A percentile compares a stretch with the other conserved stretches of the same genome.
phyloP scores from a whole-genome alignment of 1,284 basidiomycete species.

The Schizophyllum amplum region DNA sequence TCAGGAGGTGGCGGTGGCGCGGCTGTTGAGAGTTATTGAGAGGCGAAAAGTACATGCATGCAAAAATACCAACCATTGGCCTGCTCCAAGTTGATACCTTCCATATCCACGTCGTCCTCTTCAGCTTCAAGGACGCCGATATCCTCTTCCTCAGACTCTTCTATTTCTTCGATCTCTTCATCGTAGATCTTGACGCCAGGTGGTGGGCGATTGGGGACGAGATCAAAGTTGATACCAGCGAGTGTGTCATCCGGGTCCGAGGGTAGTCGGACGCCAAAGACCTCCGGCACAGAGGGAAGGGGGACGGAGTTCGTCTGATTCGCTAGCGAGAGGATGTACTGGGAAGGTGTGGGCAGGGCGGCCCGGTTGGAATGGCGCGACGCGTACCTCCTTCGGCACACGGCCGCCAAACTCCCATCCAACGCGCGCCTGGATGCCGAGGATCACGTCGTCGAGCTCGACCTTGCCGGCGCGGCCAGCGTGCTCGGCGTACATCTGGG shows the following conservation, averaged over 20 bases:
- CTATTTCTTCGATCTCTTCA: constrained; percentile 72
- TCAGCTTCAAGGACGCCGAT: constrained; percentile 39
- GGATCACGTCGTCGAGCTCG: constrained; percentile 84
- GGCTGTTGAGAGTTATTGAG: constrained; percentile 21
- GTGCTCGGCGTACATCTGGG: constrained; percentile 91
- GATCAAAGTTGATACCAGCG: constrained; percentile 87
- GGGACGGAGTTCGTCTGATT: constrained; percentile 87
- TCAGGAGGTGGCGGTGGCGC: constrained; percentile 5
- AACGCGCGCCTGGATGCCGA: constrained; percentile 89
- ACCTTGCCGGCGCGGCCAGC: constrained; percentile 74
- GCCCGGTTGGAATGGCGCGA: constrained; percentile 1
- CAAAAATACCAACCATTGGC: background rate
- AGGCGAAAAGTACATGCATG: constrained; percentile 25
- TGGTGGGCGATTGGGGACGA: constrained; percentile 82
- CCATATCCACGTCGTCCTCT: constrained; percentile 51
- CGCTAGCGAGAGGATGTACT: constrained; percentile 88
- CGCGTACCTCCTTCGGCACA: constrained; percentile 87
- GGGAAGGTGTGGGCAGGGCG: constrained; percentile 8
- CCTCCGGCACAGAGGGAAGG: constrained; percentile 88
- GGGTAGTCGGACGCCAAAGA: constrained; percentile 90
- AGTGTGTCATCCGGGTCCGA: constrained; percentile 69
- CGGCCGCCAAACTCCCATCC: constrained; percentile 93
- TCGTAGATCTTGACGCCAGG: constrained; percentile 67
- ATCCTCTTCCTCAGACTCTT: constrained; percentile 58
- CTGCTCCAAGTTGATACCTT: constrained; percentile 14